Conservation (phyloP, 495 filamentous ascomycete species). For the Diplogelasinospora grovesii region DNA sequence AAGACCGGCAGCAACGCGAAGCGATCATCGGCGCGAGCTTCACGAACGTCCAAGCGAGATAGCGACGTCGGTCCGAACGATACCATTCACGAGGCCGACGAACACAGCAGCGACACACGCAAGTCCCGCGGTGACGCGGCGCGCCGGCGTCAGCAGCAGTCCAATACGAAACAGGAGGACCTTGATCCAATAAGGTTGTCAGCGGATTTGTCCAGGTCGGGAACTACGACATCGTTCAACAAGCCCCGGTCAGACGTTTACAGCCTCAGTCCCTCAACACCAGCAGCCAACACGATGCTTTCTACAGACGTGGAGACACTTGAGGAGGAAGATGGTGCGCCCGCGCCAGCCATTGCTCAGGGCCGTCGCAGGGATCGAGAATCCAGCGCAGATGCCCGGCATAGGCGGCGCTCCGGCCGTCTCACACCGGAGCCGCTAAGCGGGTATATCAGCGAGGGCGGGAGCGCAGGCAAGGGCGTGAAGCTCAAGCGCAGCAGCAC, state of each 20-base stretch:
- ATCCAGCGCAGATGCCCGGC: slow-evolving; percentile 26
- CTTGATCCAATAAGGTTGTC: slow-evolving; percentile 25
- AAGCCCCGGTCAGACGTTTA: slow-evolving; percentile 14
- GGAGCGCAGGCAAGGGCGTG: slow-evolving; percentile 30
- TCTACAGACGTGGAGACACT: slow-evolving; percentile 17
- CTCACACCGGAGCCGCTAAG: slow-evolving; percentile 36
- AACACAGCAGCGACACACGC: slow-evolving; percentile 13
- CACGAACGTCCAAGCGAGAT: slow-evolving; percentile 33
- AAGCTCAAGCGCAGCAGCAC: slow-evolving; percentile 41
- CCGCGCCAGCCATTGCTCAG: slow-evolving; percentile 60
- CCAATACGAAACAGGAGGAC: slow-evolving; percentile 9
- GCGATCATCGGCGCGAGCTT: slow-evolving; percentile 34
- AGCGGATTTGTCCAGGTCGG: slow-evolving; percentile 14
- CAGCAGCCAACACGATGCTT: slow-evolving; percentile 20
- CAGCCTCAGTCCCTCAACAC: slow-evolving; percentile 16
- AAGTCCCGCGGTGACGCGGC: slow-evolving; percentile 9
- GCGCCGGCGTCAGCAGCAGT: slow-evolving; percentile 22
- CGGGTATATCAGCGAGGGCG: slow-evolving; percentile 28
- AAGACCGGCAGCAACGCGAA: slow-evolving; percentile 41
- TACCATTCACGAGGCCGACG: slow-evolving; percentile 32
- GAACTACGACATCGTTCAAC: slow-evolving; percentile 8
- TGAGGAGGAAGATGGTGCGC: slow-evolving; percentile 64
- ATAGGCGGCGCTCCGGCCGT: slow-evolving; percentile 34
- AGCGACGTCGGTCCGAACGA: slow-evolving; percentile 26
- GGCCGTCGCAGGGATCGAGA: slow-evolving; percentile 42